Evolutionary conservation across 805 yeast genomes (phyloP).

Genomic region (Kregervanrija pseudodelftensis): DNA sequence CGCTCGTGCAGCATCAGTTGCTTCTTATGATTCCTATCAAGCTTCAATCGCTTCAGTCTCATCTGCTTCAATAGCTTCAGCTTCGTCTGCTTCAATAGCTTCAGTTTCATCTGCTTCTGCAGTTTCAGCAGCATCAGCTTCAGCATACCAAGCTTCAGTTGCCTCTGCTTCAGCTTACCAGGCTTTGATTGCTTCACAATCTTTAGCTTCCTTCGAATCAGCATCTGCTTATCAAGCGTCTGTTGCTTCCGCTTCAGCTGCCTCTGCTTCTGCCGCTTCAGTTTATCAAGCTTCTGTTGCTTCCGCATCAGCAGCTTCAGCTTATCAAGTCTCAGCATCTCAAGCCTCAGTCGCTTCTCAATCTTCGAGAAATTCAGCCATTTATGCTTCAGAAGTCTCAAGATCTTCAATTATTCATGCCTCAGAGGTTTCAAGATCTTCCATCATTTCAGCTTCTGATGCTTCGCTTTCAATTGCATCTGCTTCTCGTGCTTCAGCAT

Average conservation of each 20-base stretch:
- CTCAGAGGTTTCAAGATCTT: slow-evolving; percentile 10
- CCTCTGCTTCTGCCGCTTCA: slow-evolving; percentile 11
- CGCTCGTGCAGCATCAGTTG: slow-evolving; percentile 13
- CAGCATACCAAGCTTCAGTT: slow-evolving; percentile 8
- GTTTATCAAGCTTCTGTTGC: slow-evolving; percentile 3
- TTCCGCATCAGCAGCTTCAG: slow-evolving; percentile 10
- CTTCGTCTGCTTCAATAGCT: slow-evolving; percentile 10
- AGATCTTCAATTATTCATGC: slow-evolving; percentile 20
- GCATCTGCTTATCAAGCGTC: slow-evolving; percentile 12
- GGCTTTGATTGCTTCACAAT: slow-evolving; percentile 11
- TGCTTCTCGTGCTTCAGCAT: slow-evolving; percentile 17
- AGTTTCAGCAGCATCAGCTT: slow-evolving; percentile 15
- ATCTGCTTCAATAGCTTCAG: slow-evolving; percentile 14
- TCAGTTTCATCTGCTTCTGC: slow-evolving; percentile 12
- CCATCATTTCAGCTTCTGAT: slow-evolving; percentile 16
- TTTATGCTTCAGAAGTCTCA: slow-evolving; percentile 10
- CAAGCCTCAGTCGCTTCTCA: slow-evolving; percentile 10
- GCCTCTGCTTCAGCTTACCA: slow-evolving; percentile 15
- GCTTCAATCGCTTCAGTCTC: slow-evolving; percentile 18
- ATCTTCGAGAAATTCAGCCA: slow-evolving; percentile 18
- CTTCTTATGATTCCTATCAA: slow-evolving; percentile 16
- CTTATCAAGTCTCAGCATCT: slow-evolving; percentile 19
- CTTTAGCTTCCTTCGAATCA: slow-evolving; percentile 2
- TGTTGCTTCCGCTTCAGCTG: slow-evolving; percentile 13
- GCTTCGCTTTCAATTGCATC: slow-evolving; percentile 13